Evolutionary conservation across 2,329 filamentous ascomycete species (phyloP), one percentile per base, ranked within the genome.

Genomic region (Trichoderma pleuroti): DNA sequence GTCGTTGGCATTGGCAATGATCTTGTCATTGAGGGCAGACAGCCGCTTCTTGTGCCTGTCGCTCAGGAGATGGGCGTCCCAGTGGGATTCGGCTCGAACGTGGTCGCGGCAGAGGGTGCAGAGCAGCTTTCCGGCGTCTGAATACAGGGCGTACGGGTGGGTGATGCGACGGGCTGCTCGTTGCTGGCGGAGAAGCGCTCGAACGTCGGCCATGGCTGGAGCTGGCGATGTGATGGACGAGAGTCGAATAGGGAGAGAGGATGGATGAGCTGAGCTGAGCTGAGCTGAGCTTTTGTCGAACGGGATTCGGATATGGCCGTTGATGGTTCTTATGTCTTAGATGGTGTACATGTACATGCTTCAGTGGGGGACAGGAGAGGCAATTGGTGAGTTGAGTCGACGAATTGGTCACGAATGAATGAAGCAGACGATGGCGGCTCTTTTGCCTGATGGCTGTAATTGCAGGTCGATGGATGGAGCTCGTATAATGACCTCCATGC

Each of bases 121-220:
- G 32, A 89, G 81, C 0, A 93, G 86, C 76, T 88, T 90, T 72
- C 91, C 91, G 16, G 88, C 84, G 73, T 89, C 86, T 6, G 90
- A 89, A 81, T 93, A 93, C 68, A 86, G 83, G 54, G 91, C 90
- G 75, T 91, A 84, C 5, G 91, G 88, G 75, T 93, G 90, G 65
- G 90, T 86, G 76, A 94, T 90, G 74, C 91, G 88, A 70, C 93
- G 90, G 72, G 91, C 87, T 70, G 90, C 89, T 74, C 93, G 90
- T 80, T 95, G 92, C 77, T 90, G 91, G 75, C 92, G 92, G 71
- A 97, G 86, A 62, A 97, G 87, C 42, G 92, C 88, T 76, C 93
- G 91, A 30, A 93, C 91, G 80, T 97, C 93, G 74, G 92, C 86
- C 92, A 96, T 95, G 73, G 59, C 72, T 56, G 26, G 61, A 18